A percentile compares a stretch with the other conserved stretches of the same genome.
These are phyloP conservation scores for Eutrema japonicum DNA, from an alignment of 345 rosid genomes.

Conservation along the genomic window DNA sequence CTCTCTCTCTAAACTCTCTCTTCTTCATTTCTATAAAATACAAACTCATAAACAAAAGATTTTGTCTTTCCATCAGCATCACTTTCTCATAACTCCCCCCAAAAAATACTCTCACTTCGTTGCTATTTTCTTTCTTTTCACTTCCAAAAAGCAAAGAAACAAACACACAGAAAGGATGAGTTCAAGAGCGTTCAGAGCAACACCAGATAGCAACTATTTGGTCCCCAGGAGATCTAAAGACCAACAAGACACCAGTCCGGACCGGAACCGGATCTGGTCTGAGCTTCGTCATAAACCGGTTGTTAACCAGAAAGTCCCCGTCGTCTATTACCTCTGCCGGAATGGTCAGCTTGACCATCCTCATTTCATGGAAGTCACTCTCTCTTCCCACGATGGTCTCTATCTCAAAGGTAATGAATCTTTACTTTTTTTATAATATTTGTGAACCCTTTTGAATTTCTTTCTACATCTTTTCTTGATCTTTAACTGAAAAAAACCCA, in stretches of 20 bases:
- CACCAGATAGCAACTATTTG: slow-evolving; percentile 39
- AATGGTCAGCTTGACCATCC: slow-evolving; percentile 98
- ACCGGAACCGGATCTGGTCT: slow-evolving; percentile 64
- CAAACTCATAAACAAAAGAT: slow-evolving; percentile 41
- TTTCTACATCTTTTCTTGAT: background rate
- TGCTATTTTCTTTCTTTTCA: slow-evolving; percentile 25
- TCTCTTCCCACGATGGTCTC: slow-evolving; percentile 75
- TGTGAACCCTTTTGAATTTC: no score
- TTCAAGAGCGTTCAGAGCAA: slow-evolving; percentile 55
- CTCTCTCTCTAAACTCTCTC: background rate
- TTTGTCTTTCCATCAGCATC: slow-evolving; percentile 41
- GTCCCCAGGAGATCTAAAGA: slow-evolving; percentile 55
- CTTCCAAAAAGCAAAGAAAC: slow-evolving; percentile 29
- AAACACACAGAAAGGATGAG: slow-evolving; percentile 45
- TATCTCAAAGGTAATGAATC: slow-evolving; percentile 64
- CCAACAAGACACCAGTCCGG: slow-evolving; percentile 60
- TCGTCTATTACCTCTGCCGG: slow-evolving; percentile 80
- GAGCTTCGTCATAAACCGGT: slow-evolving; percentile 52
- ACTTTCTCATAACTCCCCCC: slow-evolving; percentile 17
- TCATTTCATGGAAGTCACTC: slow-evolving; percentile 93
- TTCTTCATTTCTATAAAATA: slow-evolving; percentile 27
- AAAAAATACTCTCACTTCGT: slow-evolving; percentile 14
- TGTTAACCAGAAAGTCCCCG: slow-evolving; percentile 61
- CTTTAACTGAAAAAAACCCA: background rate
- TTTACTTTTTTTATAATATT: background rate